phyloP scores from a whole-genome alignment of 345 rosid species.

The Euphorbia pulcherrima region DNA sequence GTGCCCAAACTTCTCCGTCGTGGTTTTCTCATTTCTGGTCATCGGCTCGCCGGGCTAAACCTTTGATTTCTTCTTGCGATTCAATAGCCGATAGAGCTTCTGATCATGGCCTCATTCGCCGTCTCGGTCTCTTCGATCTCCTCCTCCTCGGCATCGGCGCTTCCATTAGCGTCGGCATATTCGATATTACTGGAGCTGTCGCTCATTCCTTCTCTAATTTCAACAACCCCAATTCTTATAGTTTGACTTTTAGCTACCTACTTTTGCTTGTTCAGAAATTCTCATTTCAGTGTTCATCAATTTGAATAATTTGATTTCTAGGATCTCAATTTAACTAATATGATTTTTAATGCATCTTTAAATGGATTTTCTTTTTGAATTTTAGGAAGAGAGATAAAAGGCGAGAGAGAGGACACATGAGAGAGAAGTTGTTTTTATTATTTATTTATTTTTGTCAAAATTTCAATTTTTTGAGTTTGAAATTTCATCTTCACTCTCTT shows the following conservation, averaged over 20 bases:
- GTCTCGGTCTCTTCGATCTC: slow-evolving; percentile 79
- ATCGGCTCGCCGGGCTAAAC: slow-evolving; percentile 67
- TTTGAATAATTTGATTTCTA: no score
- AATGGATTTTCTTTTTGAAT: no score
- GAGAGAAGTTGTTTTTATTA: no score
- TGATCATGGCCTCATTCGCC: slow-evolving; percentile 62
- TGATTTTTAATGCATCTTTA: no score
- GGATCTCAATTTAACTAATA: no score
- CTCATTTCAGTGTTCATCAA: no score
- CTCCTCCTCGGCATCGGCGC: slow-evolving; percentile 86
- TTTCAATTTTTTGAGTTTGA: no score
- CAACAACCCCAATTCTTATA: background rate
- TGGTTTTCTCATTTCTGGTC: slow-evolving; percentile 55
- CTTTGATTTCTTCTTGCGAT: slow-evolving; percentile 30
- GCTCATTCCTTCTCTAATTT: slow-evolving; percentile 38
- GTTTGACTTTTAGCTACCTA: background rate
- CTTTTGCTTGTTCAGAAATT: no score
- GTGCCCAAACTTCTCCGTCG: slow-evolving; percentile 27
- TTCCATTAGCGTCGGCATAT: slow-evolving; percentile 89
- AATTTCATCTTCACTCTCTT: no score
- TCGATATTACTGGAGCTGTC: slow-evolving; percentile 92
- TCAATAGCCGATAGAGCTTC: slow-evolving; percentile 30
- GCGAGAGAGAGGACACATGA: no score
- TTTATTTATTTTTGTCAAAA: no score
- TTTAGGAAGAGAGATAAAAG: no score